A percentile compares a stretch with the other conserved stretches of the same genome.
Evolutionary conservation across 2,329 filamentous ascomycete species (phyloP).

Genomic region (Rachicladosporium sp.): DNA sequence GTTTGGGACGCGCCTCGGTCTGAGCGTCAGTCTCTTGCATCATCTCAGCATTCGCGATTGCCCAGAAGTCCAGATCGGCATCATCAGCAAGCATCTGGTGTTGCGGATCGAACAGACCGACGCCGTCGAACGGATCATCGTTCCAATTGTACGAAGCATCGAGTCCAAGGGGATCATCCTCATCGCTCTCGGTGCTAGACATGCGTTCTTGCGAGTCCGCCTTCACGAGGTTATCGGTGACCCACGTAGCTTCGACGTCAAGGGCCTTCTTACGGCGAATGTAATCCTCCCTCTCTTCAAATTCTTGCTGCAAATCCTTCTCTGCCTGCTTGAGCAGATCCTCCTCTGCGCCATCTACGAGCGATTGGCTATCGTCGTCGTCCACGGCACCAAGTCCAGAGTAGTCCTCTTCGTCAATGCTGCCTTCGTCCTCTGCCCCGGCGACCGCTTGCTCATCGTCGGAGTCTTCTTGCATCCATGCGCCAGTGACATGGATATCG

Average conservation of each 20-base stretch:
- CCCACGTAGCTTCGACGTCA: constrained; percentile 4
- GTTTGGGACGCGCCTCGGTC: constrained; percentile 17
- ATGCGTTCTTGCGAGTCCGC: constrained; percentile 4
- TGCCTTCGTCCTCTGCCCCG: constrained; percentile 13
- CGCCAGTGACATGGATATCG: constrained; percentile 5
- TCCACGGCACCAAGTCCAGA: constrained; percentile 20
- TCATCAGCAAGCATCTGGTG: constrained; percentile 18
- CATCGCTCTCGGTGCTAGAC: constrained; percentile 7
- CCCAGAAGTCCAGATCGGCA: constrained; percentile 20
- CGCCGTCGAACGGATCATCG: constrained; percentile 20
- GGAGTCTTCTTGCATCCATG: constrained; percentile 5
- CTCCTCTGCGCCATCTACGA: constrained; percentile 15
- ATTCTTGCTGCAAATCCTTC: constrained; percentile 18
- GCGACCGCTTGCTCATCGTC: constrained; percentile 6
- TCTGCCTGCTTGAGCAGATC: constrained; percentile 16
- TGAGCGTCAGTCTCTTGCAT: constrained; percentile 13
- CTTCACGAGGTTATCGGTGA: constrained; percentile 3
- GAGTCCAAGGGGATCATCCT: constrained; percentile 8
- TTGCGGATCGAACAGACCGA: constrained; percentile 10
- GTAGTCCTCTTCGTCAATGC: constrained; percentile 17
- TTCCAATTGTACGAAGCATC: constrained; percentile 11
- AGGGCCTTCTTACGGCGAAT: neutral
- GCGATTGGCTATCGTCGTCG: constrained; percentile 14
- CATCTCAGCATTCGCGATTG: constrained; percentile 9
- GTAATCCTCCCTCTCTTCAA: constrained; percentile 12